These are phyloP conservation scores for Plasmodium gaboni DNA, from an alignment of 169 alveolate species.

Conservation along the genomic window DNA sequence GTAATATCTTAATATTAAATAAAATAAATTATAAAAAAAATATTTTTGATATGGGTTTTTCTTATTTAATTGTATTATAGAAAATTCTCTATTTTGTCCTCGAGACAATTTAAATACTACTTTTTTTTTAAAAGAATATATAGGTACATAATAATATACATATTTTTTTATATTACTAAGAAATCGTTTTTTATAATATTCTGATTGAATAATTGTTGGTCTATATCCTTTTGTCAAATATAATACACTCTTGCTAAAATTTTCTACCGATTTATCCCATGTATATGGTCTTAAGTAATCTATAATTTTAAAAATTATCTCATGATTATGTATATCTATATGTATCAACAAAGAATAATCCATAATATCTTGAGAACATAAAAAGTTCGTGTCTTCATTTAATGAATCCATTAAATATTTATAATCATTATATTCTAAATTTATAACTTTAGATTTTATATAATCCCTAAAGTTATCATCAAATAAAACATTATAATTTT, in stretches of 20 bases:
- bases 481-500: slow-evolving; percentile 39
- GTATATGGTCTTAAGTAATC: slow-evolving; percentile 76
- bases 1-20: slow-evolving; percentile 60
- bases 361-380: slow-evolving; percentile 58
- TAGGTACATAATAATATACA: slow-evolving; percentile 57
- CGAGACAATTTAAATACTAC: slow-evolving; percentile 34
- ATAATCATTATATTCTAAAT: slow-evolving; percentile 56
- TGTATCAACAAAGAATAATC: slow-evolving; percentile 71
- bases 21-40: slow-evolving; percentile 37
- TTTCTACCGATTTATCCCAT: slow-evolving; percentile 75
- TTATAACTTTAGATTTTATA: slow-evolving; percentile 52
- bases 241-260: slow-evolving; percentile 70
- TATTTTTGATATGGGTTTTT: slow-evolving; percentile 41
- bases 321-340: slow-evolving; percentile 45
- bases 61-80: slow-evolving; percentile 20
- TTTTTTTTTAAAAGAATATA: slow-evolving; percentile 43
- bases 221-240: slow-evolving; percentile 72
- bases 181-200: slow-evolving; percentile 71
- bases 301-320: slow-evolving; percentile 64
- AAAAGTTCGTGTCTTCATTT: slow-evolving; percentile 48
- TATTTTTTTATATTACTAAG: slow-evolving; percentile 65
- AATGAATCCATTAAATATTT: slow-evolving; percentile 63
- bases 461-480: slow-evolving; percentile 72
- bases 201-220: slow-evolving; percentile 74
- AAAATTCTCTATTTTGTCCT: slow-evolving; percentile 13